These are phyloP conservation scores for Starmerella khaoyaiensis DNA, from an alignment of 805 yeast species.

Conservation along the genomic window DNA sequence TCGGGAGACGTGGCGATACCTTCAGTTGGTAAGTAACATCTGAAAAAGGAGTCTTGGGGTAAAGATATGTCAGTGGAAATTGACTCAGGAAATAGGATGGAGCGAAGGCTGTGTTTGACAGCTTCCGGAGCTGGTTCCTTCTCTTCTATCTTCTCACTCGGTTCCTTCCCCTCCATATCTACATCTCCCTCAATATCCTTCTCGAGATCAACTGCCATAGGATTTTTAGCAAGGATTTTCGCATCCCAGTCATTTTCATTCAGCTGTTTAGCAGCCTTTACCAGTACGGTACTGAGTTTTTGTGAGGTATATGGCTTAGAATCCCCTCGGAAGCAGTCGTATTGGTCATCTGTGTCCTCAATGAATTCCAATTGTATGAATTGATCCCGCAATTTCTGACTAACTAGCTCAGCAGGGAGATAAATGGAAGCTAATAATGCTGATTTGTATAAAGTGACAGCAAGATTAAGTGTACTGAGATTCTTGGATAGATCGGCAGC, in stretches of 20 bases:
- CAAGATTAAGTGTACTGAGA: constrained; percentile 23
- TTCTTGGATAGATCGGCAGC: background rate
- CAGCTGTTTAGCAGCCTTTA: constrained; percentile 17
- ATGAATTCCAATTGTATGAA: constrained; percentile 4
- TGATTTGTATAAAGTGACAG: constrained; percentile 10
- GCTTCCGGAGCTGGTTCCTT: constrained; percentile 1
- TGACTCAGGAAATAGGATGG: constrained; percentile 24
- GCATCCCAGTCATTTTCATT: constrained; percentile 20
- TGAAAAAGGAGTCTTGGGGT: constrained; percentile 7
- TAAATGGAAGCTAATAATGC: constrained; percentile 18
- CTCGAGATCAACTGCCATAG: constrained; percentile 1
- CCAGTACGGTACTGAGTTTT: constrained; percentile 22
- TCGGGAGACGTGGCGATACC: constrained; percentile 58
- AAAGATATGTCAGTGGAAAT: constrained; percentile 1
- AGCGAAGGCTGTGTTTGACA: constrained; percentile 26
- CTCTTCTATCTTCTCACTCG: constrained; percentile 1
- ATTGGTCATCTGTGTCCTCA: background rate
- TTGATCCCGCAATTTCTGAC: constrained; percentile 7
- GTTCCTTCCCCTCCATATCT: background rate
- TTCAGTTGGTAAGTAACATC: constrained; percentile 22
- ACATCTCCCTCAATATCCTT: background rate
- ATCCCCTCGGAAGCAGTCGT: constrained; percentile 14
- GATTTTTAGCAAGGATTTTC: constrained; percentile 18
- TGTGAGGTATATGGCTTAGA: constrained; percentile 27
- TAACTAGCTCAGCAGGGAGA: constrained; percentile 5